Conservation (phyloP, 768 basidiomycete genomes). For the Russula abietina region DNA sequence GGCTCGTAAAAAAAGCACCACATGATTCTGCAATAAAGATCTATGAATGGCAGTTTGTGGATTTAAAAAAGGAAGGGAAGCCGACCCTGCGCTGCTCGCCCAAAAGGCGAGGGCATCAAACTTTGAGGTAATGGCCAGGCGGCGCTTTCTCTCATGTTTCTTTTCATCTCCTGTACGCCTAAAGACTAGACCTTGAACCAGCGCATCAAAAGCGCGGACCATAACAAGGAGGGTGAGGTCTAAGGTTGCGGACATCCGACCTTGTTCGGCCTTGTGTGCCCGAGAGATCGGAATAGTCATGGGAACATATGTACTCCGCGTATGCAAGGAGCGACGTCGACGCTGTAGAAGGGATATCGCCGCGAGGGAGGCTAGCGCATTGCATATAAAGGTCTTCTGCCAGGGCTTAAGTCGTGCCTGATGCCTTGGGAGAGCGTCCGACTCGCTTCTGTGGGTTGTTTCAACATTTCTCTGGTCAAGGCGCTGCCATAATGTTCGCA, state of each 20-base stretch:
- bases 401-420: constrained; percentile 29
- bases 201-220: constrained; percentile 63
- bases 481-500: constrained; percentile 43
- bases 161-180: constrained; percentile 25
- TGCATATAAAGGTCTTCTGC: constrained; percentile 54
- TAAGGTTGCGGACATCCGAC: constrained; percentile 47
- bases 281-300: constrained; percentile 24
- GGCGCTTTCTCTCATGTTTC: constrained; percentile 32
- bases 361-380: constrained; percentile 50
- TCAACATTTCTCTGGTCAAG: constrained; percentile 24
- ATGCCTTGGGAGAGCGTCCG: background rate
- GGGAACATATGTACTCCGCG: constrained; percentile 30
- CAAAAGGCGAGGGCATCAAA: constrained; percentile 71
- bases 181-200: constrained; percentile 48
- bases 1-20: constrained; percentile 85
- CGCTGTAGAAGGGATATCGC: constrained; percentile 54
- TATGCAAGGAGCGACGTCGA: constrained; percentile 35
- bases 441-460: background rate
- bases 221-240: constrained; percentile 63
- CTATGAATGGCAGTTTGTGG: background rate
- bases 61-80: background rate
- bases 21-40: constrained; percentile 57
- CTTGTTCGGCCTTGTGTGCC: background rate
- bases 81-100: constrained; percentile 69
- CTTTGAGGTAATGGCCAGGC: constrained; percentile 37